Evolutionary conservation across 306 rosid species (phyloP).

Genomic region (Gynostemma pentaphyllum): DNA sequence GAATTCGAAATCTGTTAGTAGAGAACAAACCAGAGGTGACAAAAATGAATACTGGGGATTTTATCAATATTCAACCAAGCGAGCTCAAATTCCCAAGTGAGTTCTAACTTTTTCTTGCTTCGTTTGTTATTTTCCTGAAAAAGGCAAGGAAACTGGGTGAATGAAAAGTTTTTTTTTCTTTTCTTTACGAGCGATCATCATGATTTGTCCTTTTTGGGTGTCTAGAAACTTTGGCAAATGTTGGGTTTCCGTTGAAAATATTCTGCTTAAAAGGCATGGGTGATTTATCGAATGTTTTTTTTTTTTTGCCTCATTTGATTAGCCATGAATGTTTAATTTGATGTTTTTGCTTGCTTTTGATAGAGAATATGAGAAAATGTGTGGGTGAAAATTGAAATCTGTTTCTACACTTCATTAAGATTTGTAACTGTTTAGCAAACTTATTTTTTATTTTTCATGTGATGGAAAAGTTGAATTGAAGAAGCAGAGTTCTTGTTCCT

Average conservation of each 20-base stretch:
- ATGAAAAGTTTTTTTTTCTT: background rate
- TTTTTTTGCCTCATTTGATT: too few species aligned
- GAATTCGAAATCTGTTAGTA: background rate
- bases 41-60: slow-evolving; percentile 28
- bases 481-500: slow-evolving; percentile 40
- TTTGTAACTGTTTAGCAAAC: background rate
- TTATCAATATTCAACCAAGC: slow-evolving; percentile 28
- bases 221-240: background rate
- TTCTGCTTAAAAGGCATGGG: too few species aligned
- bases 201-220: background rate
- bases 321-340: background rate
- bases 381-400: background rate
- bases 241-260: background rate
- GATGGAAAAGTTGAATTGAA: slow-evolving; percentile 35
- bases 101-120: background rate
- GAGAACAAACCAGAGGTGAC: slow-evolving; percentile 7
- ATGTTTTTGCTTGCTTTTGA: background rate
- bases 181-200: background rate
- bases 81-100: slow-evolving; percentile 40
- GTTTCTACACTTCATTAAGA: background rate
- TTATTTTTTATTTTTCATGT: background rate
- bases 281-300: too few species aligned
- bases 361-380: background rate
- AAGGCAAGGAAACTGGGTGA: background rate
- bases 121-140: background rate